A percentile compares a stretch with the other conserved stretches of the same genome.
phyloP scores from a whole-genome alignment of 345 rosid genomes.

The Stellera chamaejasme region DNA sequence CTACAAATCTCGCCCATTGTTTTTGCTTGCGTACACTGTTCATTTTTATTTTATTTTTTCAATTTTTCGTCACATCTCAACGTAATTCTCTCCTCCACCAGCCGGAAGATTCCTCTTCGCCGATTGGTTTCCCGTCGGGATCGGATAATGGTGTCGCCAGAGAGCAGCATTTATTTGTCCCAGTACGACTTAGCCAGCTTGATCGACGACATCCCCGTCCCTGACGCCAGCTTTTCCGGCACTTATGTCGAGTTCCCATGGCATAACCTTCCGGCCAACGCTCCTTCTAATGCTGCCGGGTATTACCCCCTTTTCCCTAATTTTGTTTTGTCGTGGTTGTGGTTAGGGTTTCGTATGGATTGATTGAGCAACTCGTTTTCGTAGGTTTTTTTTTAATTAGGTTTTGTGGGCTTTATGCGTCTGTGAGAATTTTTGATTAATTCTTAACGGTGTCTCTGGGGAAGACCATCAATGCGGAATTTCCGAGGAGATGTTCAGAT shows the following conservation, averaged over 20 bases:
- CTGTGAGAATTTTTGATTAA: not conserved
- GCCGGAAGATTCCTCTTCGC: slow-evolving; percentile 9
- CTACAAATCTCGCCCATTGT: not conserved
- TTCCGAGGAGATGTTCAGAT: not conserved
- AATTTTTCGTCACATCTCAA: not conserved
- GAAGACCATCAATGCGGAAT: no score
- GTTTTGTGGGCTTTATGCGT: not conserved
- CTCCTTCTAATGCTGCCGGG: slow-evolving; percentile 57
- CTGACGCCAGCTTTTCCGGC: slow-evolving; percentile 43
- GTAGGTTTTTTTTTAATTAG: slow-evolving; percentile 1
- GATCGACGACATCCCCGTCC: slow-evolving; percentile 68
- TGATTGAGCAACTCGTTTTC: not conserved
- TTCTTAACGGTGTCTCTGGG: no score
- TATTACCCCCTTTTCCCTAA: slow-evolving; percentile 8
- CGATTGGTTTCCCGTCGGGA: slow-evolving; percentile 8
- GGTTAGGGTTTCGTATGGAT: slow-evolving; percentile 5
- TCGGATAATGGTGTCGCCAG: slow-evolving; percentile 65
- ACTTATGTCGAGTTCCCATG: slow-evolving; percentile 61
- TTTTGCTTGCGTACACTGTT: slow-evolving; percentile 8
- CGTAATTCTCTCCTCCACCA: not conserved
- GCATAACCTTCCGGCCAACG: slow-evolving; percentile 52
- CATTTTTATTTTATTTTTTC: not conserved
- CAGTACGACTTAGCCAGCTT: slow-evolving; percentile 50
- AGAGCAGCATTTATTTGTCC: slow-evolving; percentile 37
- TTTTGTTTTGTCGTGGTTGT: not conserved